Evolutionary conservation across 768 basidiomycete genomes (phyloP).

Genomic region (Kwoniella sp.): DNA sequence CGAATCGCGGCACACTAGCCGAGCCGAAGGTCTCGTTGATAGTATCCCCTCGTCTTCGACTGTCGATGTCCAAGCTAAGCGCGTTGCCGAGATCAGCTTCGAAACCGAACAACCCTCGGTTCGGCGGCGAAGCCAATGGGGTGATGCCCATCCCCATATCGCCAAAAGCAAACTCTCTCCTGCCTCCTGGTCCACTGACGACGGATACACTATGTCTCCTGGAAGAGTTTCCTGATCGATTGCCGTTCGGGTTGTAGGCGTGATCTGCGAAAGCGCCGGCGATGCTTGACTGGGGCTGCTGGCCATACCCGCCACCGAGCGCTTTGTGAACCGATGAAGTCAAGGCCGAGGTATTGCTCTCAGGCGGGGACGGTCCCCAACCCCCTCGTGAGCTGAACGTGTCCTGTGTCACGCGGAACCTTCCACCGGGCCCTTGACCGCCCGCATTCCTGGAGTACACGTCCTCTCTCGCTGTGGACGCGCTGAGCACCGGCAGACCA

Average conservation of each 20-base stretch:
- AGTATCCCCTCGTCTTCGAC: slow-evolving; percentile 16
- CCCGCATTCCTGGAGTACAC: slow-evolving; percentile 6
- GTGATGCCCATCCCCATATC: slow-evolving; percentile 30
- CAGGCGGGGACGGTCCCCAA: slow-evolving; percentile 20
- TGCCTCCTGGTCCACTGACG: slow-evolving; percentile 40
- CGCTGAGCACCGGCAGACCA: slow-evolving; percentile 13
- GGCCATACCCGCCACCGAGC: slow-evolving; percentile 18
- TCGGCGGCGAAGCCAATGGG: slow-evolving; percentile 17
- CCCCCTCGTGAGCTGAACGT: slow-evolving; percentile 3
- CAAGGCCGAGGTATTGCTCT: slow-evolving; percentile 8
- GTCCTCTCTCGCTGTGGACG: slow-evolving; percentile 5
- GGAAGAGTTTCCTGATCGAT: slow-evolving; percentile 36
- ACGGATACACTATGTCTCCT: slow-evolving; percentile 47
- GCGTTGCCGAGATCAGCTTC: slow-evolving; percentile 35
- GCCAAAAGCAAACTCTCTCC: slow-evolving; percentile 43
- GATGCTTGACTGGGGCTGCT: slow-evolving; percentile 4
- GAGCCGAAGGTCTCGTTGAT: slow-evolving; percentile 9
- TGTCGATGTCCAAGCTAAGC: slow-evolving; percentile 37
- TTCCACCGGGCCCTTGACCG: neutral
- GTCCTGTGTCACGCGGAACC: slow-evolving; percentile 15
- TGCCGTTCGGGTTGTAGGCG: slow-evolving; percentile 19
- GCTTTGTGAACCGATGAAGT: slow-evolving; percentile 34
- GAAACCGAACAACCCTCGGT: slow-evolving; percentile 28
- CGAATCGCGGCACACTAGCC: slow-evolving; percentile 9
- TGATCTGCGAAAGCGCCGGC: slow-evolving; percentile 17